These are phyloP conservation scores for Tylopilus rubrobrunneus DNA, from an alignment of 768 basidiomycete genomes.

Conservation along the genomic window DNA sequence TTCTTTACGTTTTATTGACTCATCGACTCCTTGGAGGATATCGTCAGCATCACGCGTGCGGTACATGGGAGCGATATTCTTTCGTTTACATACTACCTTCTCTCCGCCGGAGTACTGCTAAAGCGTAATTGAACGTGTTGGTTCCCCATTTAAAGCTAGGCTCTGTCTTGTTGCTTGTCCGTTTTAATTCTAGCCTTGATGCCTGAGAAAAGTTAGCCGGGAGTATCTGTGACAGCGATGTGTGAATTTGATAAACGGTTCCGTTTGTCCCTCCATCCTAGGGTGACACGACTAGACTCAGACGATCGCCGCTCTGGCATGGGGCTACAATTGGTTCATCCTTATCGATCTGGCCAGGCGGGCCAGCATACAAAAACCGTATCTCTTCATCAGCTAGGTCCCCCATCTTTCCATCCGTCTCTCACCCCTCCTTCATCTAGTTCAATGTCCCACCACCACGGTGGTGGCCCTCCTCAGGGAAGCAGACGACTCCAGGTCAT, in stretches of 20 bases:
- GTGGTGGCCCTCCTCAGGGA: slow-evolving; percentile 16
- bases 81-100: slow-evolving; percentile 32
- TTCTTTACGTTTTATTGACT: slow-evolving; percentile 13
- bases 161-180: slow-evolving; percentile 22
- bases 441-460: slow-evolving; percentile 19
- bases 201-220: background rate
- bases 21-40: slow-evolving; percentile 18
- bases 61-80: slow-evolving; percentile 33
- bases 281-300: background rate
- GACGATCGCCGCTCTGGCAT: slow-evolving; percentile 1
- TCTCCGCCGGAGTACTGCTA: slow-evolving; percentile 25
- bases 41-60: slow-evolving; percentile 26
- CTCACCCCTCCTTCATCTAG: slow-evolving; percentile 5
- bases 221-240: background rate
- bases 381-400: background rate
- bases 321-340: background rate
- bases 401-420: background rate
- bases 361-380: slow-evolving; percentile 4
- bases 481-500: slow-evolving; percentile 21
- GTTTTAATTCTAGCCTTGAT: slow-evolving; percentile 17
- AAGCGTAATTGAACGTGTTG: slow-evolving; percentile 24
- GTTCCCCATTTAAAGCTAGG: slow-evolving; percentile 24
- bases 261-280: background rate
- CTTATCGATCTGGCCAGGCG: slow-evolving; percentile 24
- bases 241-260: background rate